These are phyloP conservation scores for Fraxinus platypoda DNA, from an alignment of 305 asterid genomes.

Conservation along the genomic window DNA sequence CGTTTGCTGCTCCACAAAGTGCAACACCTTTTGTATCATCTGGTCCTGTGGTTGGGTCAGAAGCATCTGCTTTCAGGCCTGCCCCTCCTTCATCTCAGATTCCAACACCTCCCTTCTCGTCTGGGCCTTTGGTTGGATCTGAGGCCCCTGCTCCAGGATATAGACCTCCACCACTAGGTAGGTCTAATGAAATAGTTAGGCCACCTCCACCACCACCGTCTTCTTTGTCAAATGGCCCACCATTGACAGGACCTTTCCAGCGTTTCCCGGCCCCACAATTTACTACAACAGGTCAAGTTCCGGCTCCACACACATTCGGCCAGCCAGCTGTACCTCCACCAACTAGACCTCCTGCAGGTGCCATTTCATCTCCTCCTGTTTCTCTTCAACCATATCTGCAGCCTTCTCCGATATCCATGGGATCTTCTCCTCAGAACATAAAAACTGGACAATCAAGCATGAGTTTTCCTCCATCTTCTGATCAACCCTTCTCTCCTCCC, in stretches of 20 bases:
- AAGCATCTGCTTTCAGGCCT: constrained; percentile 63
- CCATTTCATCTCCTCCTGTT: constrained; percentile 37
- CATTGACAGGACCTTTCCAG: constrained; percentile 55
- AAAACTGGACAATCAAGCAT: constrained; percentile 45
- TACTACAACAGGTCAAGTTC: constrained; percentile 47
- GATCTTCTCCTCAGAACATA: constrained; percentile 61
- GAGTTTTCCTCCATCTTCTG: constrained; percentile 41
- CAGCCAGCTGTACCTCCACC: constrained; percentile 55
- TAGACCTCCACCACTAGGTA: constrained; percentile 55
- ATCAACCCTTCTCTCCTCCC: constrained; percentile 44
- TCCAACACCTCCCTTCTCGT: constrained; percentile 47
- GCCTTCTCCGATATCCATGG: constrained; percentile 56
- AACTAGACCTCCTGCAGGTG: constrained; percentile 50
- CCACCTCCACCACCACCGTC: constrained; percentile 56
- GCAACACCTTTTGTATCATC: constrained; percentile 65
- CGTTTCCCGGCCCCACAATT: constrained; percentile 58
- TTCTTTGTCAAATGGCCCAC: constrained; percentile 57
- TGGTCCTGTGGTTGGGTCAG: constrained; percentile 66
- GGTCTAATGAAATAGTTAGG: constrained; percentile 47
- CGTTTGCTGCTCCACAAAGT: constrained; percentile 61
- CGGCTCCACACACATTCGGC: constrained; percentile 45
- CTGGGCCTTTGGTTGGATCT: constrained; percentile 57
- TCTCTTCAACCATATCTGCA: constrained; percentile 49
- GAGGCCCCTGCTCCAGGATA: constrained; percentile 42
- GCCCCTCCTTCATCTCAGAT: constrained; percentile 50